These are phyloP conservation scores for Talaromyces liani DNA, from an alignment of 495 filamentous ascomycete genomes.

Conservation along the genomic window DNA sequence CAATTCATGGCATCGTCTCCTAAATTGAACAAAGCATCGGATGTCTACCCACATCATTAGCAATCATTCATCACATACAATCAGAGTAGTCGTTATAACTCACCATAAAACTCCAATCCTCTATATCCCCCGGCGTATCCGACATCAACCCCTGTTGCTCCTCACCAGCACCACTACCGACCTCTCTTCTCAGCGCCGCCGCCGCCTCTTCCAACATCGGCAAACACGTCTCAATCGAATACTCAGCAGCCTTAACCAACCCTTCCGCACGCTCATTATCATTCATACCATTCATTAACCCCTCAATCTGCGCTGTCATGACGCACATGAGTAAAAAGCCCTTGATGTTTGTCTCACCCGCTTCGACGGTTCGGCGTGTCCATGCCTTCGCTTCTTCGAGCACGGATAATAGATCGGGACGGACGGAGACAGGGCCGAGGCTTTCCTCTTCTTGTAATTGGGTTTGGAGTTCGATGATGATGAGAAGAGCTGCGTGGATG, in stretches of 20 bases:
- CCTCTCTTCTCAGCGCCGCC: slow-evolving; percentile 10
- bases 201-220: slow-evolving; percentile 22
- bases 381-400: slow-evolving; percentile 39
- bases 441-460: slow-evolving; percentile 45
- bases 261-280: slow-evolving; percentile 22
- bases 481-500: slow-evolving; percentile 33
- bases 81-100: not conserved
- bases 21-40: slow-evolving; percentile 9
- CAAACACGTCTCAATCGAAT: slow-evolving; percentile 23
- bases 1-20: slow-evolving; percentile 11
- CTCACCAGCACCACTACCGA: not conserved
- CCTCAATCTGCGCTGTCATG: slow-evolving; percentile 37
- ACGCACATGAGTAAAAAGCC: slow-evolving; percentile 38
- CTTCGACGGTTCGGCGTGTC: slow-evolving; percentile 30
- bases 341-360: slow-evolving; percentile 53
- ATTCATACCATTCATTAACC: slow-evolving; percentile 24
- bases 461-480: slow-evolving; percentile 38
- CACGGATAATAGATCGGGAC: slow-evolving; percentile 40
- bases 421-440: slow-evolving; percentile 31
- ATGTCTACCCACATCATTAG: slow-evolving; percentile 4
- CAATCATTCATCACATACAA: not conserved
- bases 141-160: not conserved
- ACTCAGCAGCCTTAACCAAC: slow-evolving; percentile 31
- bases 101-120: slow-evolving; percentile 21
- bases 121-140: slow-evolving; percentile 10